Evolutionary conservation across 768 basidiomycete genomes (phyloP), one percentile per base, ranked within the genome.

Genomic region (Russula sp.): DNA sequence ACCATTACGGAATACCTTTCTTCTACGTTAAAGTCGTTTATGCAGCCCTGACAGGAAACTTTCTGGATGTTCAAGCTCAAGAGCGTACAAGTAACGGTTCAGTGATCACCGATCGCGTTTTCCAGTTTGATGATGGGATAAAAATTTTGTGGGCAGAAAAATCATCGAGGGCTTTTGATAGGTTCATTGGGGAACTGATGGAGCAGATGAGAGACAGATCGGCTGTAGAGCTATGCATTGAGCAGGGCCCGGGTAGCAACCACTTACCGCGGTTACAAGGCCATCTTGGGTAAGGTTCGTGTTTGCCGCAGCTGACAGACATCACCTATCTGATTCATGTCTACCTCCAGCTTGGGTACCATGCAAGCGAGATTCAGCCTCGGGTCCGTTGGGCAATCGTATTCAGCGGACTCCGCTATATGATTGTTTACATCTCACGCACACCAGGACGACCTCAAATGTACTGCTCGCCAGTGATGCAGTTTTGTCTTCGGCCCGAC

Each of bases 241-340:
- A 40, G 16, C 5, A 0, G 7, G n/a, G n/a, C n/a, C n/a, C n/a
- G n/a, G n/a, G 7, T 7, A 18, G 14, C 32, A 16, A 49, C 57
- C 14, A 34, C 13, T 2, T 36, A 58, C 13, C 1, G 22, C 0
- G 26, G 59, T 13, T 59, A 51, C 26, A 1, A 42, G 49, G 49
- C 59, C 38, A 51, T 40, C 11, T 8, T 59, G 9, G 26, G 2
- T 26, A 59, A 51, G 36, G 59, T 51, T 51, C 26, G 59, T 51
- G 36, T 28, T 59, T 42, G 26, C 18, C 4, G 28, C 28, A 2
- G 40, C 50, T 36, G 10, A 51, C 59, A 42, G 24, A 51, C 4
- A 14, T 40, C 36, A 30, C 2, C 16, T n/a, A 11, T 30, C 44
- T 8, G 44, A 46, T 1, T 32, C 20, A 16, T 42, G 9, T 51